These are phyloP conservation scores for Ophiorrhiza pumila DNA, from an alignment of 257 asterid species.

Conservation along the genomic window DNA sequence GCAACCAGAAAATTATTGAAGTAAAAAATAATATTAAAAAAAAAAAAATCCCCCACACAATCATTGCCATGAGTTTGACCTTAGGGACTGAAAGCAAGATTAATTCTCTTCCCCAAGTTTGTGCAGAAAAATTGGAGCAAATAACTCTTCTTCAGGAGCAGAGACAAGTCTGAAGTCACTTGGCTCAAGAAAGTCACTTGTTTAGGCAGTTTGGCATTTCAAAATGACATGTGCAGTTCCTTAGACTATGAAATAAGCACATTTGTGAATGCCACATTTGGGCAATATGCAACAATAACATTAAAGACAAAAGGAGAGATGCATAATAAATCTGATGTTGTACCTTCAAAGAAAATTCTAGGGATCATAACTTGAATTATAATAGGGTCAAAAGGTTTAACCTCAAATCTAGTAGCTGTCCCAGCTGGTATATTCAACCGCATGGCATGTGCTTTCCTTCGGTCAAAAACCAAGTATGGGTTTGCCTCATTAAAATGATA, in stretches of 20 bases:
- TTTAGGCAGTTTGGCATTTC: neutral
- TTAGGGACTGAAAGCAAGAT: neutral
- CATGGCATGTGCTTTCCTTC: conserved; percentile 72
- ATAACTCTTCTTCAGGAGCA: neutral
- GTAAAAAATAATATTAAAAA: no score
- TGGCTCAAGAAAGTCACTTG: neutral
- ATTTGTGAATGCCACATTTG: neutral
- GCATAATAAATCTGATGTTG: neutral
- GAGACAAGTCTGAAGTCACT: neutral
- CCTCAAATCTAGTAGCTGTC: conserved; percentile 95
- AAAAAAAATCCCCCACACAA: neutral
- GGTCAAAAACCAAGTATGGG: conserved; percentile 75
- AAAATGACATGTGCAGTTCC: neutral
- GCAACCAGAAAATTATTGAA: neutral
- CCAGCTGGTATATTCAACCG: conserved; percentile 94
- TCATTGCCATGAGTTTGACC: neutral
- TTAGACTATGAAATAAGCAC: neutral
- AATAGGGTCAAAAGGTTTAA: conserved; percentile 26
- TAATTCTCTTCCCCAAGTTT: neutral
- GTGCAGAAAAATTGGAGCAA: neutral
- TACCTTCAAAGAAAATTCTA: neutral
- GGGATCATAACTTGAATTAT: neutral
- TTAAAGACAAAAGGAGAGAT: neutral
- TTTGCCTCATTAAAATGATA: conserved; percentile 92
- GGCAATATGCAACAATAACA: neutral